phyloP scores from a whole-genome alignment of 2,329 filamentous ascomycete genomes.

The Tolypocladium pustulatum region DNA sequence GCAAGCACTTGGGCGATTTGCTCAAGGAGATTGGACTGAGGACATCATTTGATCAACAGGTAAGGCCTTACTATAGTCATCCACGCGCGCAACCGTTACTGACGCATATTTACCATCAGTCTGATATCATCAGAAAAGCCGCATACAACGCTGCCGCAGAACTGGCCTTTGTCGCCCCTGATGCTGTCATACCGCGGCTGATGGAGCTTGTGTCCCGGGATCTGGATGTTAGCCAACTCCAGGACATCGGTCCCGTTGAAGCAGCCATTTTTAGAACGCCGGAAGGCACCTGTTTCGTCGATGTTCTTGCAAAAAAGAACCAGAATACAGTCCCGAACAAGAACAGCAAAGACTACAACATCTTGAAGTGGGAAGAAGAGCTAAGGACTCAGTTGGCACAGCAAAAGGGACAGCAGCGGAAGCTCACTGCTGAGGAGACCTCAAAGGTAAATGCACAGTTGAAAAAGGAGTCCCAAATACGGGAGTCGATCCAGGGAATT shows the following conservation, averaged over 20 bases:
- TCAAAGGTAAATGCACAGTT: constrained; percentile 86
- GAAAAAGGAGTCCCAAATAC: constrained; percentile 73
- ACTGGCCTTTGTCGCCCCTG: constrained; percentile 85
- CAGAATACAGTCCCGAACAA: constrained; percentile 65
- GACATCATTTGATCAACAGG: constrained; percentile 40
- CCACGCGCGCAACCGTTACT: not conserved
- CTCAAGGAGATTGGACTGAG: constrained; percentile 53
- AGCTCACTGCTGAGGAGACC: constrained; percentile 80
- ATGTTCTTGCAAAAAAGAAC: constrained; percentile 78
- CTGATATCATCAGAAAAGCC: constrained; percentile 45
- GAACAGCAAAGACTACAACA: constrained; percentile 90
- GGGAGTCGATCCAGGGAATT: constrained; percentile 57
- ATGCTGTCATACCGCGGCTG: constrained; percentile 65
- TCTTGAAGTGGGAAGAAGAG: constrained; percentile 94
- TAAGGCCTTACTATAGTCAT: constrained; percentile 15
- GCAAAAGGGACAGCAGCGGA: constrained; percentile 87
- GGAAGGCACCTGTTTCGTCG: constrained; percentile 79
- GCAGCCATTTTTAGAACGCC: constrained; percentile 88
- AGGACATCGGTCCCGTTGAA: constrained; percentile 71
- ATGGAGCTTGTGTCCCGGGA: constrained; percentile 65
- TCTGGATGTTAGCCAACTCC: constrained; percentile 58
- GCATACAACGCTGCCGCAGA: constrained; percentile 82
- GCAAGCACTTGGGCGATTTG: constrained; percentile 50
- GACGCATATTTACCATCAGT: constrained; percentile 9
- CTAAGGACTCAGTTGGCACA: constrained; percentile 76